Percentiles rank a stretch among this genome's conserved stretches.
Evolutionary conservation across 495 filamentous ascomycete species (phyloP).

Genomic region (Hypoxylon perforatum): DNA sequence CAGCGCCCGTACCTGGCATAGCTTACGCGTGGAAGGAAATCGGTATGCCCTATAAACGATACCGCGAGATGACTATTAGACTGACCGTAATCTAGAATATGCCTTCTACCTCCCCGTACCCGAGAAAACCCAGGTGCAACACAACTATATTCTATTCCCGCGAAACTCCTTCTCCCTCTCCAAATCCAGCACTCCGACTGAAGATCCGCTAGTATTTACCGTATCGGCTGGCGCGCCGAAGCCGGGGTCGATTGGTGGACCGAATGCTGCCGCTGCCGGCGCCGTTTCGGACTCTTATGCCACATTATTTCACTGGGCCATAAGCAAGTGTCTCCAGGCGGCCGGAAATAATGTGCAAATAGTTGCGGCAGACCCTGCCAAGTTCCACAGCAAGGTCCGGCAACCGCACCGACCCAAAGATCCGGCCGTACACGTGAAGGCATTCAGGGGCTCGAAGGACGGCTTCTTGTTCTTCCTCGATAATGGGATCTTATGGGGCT

Average conservation of each 20-base stretch:
- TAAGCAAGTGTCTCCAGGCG: slow-evolving; percentile 70
- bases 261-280: slow-evolving; percentile 56
- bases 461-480: slow-evolving; percentile 91
- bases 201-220: slow-evolving; percentile 87
- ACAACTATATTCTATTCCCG: slow-evolving; percentile 90
- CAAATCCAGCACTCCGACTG: slow-evolving; percentile 43
- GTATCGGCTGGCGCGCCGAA: slow-evolving; percentile 79
- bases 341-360: slow-evolving; percentile 67
- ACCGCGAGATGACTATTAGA: neutral
- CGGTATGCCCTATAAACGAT: slow-evolving; percentile 61
- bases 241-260: slow-evolving; percentile 61
- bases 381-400: slow-evolving; percentile 80
- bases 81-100: slow-evolving; percentile 67
- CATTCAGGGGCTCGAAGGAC: slow-evolving; percentile 93
- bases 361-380: slow-evolving; percentile 72
- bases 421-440: slow-evolving; percentile 91
- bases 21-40: slow-evolving; percentile 75
- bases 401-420: slow-evolving; percentile 91
- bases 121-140: slow-evolving; percentile 87
- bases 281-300: slow-evolving; percentile 69
- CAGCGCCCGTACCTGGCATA: slow-evolving; percentile 74
- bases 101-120: slow-evolving; percentile 86
- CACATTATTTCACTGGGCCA: slow-evolving; percentile 69
- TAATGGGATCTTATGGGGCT: slow-evolving; percentile 88
- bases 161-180: slow-evolving; percentile 66